Base-by-base conservation (phyloP, 1,284 basidiomycete species). In the Meira miltonrushii region DNA sequence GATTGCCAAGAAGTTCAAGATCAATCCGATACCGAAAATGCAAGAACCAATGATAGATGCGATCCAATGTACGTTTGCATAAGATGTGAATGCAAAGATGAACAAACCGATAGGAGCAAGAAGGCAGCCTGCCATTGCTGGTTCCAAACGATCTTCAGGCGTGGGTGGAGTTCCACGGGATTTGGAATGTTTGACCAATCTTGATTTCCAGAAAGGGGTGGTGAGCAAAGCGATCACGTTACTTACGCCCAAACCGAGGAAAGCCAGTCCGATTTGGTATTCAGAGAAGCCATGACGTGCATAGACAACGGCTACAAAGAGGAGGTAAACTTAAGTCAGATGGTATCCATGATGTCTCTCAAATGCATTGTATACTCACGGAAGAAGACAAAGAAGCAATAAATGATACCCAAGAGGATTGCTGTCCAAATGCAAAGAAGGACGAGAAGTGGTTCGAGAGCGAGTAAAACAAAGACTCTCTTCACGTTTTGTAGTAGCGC, bases 91-190 rank as follows among this genome's bases (percentile, higher is more conserved):
- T 9, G 86, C 84, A 0, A 82, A 82, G 6, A 33, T 33, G 28
- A 73, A 73, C 55, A 73, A 58, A 60, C 65, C 64, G 40, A 72
- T 58, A 2, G 71, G 71, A 21, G 85, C 85, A 1, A 92, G 89
- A 59, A 56, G 61, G 1, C 61, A 59, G 4, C 62, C 65, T 10
- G 69, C 12, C 28, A 68, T 64, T 38, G 59, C 66, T 0, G 64
- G 66, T 19, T 62, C 58, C 15, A 70, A 62, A 54, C 71, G 70
- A 28, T 69, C 66, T 39, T 71, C 67, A 11, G 69, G 67, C 28
- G 28, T 33, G 3, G 28, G 28, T 33, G 28, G 28, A 33, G 28
- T 33, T 33, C 28, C 28, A 33, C 28, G 28, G 8, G 28, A 33
- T 4, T 4, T 33, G 3, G 28, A 33, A 33, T 4, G 28, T 33